Base-by-base conservation (phyloP, 2,329 filamentous ascomycete species). In the Metarhizium album region DNA sequence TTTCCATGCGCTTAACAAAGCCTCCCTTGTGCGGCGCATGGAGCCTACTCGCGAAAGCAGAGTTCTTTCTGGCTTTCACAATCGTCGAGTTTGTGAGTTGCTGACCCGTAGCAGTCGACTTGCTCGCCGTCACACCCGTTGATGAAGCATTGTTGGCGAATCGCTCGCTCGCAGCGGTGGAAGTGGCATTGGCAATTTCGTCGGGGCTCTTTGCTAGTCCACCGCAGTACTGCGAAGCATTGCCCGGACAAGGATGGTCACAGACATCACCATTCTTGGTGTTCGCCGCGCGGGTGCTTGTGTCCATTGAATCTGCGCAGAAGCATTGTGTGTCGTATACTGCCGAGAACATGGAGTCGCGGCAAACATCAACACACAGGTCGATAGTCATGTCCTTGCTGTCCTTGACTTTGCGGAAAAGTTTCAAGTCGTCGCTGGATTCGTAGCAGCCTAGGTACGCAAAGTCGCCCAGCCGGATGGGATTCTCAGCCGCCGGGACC, bases 361-460 rank as follows among this genome's bases (percentile, higher is more conserved):
- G 48, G 54, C 72, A 76, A 37, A 59, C 55, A n/a, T 57, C 51
- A 11, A 72, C 60, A 48, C 73, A 76, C 18, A 54, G 56, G 48
- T 67, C 59, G 18, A 67, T 62, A 13, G 69, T 68, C 73, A 75
- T 74, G 13, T 61, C 58, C 1, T 54, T 45, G 9, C 55, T 60
- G 3, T 69, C 63, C 0, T 54, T 53, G 1, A 57, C 55, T 23
- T 61, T 48, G 0, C 58, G 48, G 52, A 74, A 75, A 2, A 65
- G 62, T 8, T 57, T 49, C 57, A 70, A 70, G 49, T 61, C 59
- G 18, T 54, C 62, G 48, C 50, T 59, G 1, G 71, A 72, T 47
- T 62, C 63, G 58, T 72, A 74, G 59, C 73, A 76, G 45, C 69
- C 69, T 6, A 71, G 60, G 50, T 66, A 63, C 0, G 63, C 54